Evolutionary conservation across 2,329 filamentous ascomycete species (phyloP), one percentile per base, ranked within the genome.

Genomic region (Reticulascus tulasneorum): DNA sequence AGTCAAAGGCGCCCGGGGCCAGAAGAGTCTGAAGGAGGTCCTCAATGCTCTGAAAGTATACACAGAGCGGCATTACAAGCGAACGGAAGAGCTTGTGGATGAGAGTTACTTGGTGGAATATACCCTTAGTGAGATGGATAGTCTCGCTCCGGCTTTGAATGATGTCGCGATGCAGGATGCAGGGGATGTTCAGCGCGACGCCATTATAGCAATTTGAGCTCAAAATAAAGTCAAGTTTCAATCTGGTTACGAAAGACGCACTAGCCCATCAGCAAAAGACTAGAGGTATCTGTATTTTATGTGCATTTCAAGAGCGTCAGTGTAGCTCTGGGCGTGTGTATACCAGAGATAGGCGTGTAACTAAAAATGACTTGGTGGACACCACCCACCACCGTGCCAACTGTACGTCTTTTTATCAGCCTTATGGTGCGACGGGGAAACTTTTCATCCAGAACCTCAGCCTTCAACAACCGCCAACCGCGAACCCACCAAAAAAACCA

Each of bases 51-150:
- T 98, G 40, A 82, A 79, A 49, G 86, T 84, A 12, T 97, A 98
- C 58, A 95, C 90, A 0, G 89, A 97, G 62, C 77, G 90, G 47
- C 93, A 98, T 60, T 96, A 94, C 60, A 84, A 83, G 60, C 76
- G 91, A 36, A 75, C 93, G 49, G 90, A 95, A 58, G 91, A 94
- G 54, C 66, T 96, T 50, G 79, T 90, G 25, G 91, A 97, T 56
- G 93, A 97, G 67, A 94, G 90, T 55, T 97, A 90, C 63, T 64
- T 98, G 52, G 77, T 97, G 25, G 88, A 95, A 62, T 97, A 94
- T 73, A 94, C 91, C 45, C 68, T 97, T 45, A 77, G 82, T 53
- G 86, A 95, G 66, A 97, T 97, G 90, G 89, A 94, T 54, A 84
- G 73, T 57, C 72, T 83, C 43, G 70, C 69, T 25, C 72, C 74